Conservation (phyloP, 495 filamentous ascomycete genomes). For the Tuber umbilicatum region DNA sequence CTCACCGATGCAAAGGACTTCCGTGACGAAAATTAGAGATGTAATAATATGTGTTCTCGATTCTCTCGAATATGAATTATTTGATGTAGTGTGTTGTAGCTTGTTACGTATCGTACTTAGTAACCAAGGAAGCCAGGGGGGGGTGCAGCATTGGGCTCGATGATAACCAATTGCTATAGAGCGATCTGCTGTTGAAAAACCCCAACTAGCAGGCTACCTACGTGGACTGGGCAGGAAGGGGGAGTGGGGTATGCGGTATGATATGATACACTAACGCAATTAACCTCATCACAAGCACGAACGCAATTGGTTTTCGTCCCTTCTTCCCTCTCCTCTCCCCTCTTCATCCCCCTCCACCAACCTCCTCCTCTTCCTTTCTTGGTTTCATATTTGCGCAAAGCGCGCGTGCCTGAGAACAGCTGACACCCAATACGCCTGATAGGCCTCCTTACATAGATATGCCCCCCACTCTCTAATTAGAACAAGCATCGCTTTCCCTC, state of each 20-base stretch:
- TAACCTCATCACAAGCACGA: background rate
- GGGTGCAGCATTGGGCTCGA: background rate
- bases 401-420: background rate
- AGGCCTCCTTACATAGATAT: background rate
- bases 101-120: background rate
- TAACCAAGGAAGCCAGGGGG: background rate
- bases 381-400: background rate
- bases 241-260: background rate
- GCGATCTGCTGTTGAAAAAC: background rate
- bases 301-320: background rate
- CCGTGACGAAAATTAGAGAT: slow-evolving; percentile 19
- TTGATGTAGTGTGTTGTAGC: background rate
- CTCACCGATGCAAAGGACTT: slow-evolving; percentile 64
- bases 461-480: background rate
- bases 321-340: background rate
- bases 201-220: background rate
- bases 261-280: background rate
- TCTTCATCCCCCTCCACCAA: background rate
- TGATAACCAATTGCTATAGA: background rate
- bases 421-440: background rate
- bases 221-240: background rate
- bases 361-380: background rate
- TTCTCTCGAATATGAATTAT: background rate
- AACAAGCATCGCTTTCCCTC: background rate
- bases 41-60: background rate